Percentiles rank a stretch among this genome's conserved stretches.
phyloP scores from a whole-genome alignment of 306 rosid genomes.

The Sesbania bispinosa region DNA sequence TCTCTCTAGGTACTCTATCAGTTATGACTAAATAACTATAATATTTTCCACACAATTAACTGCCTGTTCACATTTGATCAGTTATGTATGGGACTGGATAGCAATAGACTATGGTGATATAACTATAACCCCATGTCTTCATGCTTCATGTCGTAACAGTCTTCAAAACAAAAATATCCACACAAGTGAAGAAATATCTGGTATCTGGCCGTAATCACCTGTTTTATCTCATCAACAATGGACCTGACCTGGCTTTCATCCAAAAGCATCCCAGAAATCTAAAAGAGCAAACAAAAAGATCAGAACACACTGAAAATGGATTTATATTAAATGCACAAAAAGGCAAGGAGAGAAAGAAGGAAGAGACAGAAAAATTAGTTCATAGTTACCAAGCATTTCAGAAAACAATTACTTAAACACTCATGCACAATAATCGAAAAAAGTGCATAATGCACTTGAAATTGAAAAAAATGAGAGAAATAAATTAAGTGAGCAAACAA shows the following conservation, averaged over 20 bases:
- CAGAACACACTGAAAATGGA: background rate
- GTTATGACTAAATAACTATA: no score
- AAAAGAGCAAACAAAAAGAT: slow-evolving; percentile 18
- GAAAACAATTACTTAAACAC: background rate
- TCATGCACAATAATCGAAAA: background rate
- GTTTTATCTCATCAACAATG: slow-evolving; percentile 85
- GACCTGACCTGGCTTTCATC: slow-evolving; percentile 87
- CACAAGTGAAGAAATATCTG: no score
- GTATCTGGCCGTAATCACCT: slow-evolving; percentile 94
- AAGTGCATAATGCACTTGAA: background rate
- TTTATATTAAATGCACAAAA: background rate
- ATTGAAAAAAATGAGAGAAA: background rate
- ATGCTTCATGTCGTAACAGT: no score
- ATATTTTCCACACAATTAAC: no score
- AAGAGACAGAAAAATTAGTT: background rate
- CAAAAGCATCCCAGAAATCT: slow-evolving; percentile 87
- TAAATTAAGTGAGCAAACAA: background rate
- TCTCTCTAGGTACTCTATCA: no score
- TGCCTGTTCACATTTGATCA: no score
- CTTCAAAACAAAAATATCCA: no score
- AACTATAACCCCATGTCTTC: no score
- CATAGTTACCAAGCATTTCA: background rate
- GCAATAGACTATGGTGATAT: no score
- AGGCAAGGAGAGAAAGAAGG: background rate
- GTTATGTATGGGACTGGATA: no score